A percentile compares a stretch with the other conserved stretches of the same genome.
phyloP scores from a whole-genome alignment of 345 rosid genomes.

The Crucihimalaya himalaica region DNA sequence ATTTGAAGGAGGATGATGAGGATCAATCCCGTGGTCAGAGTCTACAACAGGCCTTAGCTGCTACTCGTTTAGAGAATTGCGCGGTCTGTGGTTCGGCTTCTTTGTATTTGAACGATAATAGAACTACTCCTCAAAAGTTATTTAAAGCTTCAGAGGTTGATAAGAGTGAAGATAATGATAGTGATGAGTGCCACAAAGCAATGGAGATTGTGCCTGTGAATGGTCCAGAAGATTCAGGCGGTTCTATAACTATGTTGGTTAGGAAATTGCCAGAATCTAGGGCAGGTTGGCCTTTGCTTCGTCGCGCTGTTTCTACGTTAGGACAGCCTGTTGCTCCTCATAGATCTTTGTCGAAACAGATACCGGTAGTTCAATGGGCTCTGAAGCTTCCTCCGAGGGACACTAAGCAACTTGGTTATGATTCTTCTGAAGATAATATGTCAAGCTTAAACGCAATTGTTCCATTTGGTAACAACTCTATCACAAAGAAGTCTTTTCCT shows the following conservation, averaged over 20 bases:
- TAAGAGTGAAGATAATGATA: constrained; percentile 29
- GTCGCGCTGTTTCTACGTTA: constrained; percentile 45
- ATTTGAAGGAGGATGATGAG: constrained; percentile 23
- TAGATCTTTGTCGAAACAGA: constrained; percentile 50
- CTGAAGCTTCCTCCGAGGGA: constrained; percentile 58
- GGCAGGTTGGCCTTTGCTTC: constrained; percentile 91
- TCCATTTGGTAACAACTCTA: constrained; percentile 42
- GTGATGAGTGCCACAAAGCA: constrained; percentile 43
- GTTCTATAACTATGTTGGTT: constrained; percentile 48
- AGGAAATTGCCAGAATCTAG: constrained; percentile 56
- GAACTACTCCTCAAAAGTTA: constrained; percentile 10
- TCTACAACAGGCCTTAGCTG: constrained; percentile 49
- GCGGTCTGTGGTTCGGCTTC: constrained; percentile 57
- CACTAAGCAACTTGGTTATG: constrained; percentile 38
- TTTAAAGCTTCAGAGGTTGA: constrained; percentile 2
- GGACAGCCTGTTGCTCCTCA: constrained; percentile 33
- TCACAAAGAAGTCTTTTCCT: constrained; percentile 36
- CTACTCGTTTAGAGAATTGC: constrained; percentile 52
- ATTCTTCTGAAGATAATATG: constrained; percentile 28
- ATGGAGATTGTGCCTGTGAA: constrained; percentile 62
- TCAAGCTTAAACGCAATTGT: constrained; percentile 52
- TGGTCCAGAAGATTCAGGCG: constrained; percentile 41
- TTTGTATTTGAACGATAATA: constrained; percentile 30
- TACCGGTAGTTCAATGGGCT: constrained; percentile 74
- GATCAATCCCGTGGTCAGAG: constrained; percentile 36